phyloP scores from a whole-genome alignment of 305 asterid species.

The Rubia balearica region DNA sequence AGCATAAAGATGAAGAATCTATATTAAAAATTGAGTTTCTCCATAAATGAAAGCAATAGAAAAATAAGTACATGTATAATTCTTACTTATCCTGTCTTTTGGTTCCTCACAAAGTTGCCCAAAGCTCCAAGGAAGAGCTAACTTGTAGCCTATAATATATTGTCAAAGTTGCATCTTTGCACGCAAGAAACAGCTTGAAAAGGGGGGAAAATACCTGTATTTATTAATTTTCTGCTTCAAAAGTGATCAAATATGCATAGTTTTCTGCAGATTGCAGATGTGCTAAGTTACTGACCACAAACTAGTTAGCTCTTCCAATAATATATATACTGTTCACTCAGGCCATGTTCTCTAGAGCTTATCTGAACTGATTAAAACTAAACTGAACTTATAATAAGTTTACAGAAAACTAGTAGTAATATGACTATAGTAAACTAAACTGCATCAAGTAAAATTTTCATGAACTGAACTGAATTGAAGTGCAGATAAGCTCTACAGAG shows the following conservation, averaged over 20 bases:
- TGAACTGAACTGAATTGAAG: too few species aligned
- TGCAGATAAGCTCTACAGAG: too few species aligned
- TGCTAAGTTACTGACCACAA: background rate
- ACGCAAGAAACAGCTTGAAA: constrained; percentile 9
- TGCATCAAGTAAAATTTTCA: too few species aligned
- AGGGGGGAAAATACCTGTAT: constrained; percentile 16
- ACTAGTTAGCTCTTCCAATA: background rate
- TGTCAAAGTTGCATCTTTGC: constrained; percentile 7
- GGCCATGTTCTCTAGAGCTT: too few species aligned
- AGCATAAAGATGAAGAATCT: constrained; percentile 9
- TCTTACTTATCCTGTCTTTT: constrained; percentile 27
- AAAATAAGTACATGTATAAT: constrained; percentile 16
- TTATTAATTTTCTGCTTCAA: constrained; percentile 11
- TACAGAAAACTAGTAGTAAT: too few species aligned
- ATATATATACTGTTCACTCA: background rate
- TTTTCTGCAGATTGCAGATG: constrained; percentile 1
- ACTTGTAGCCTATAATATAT: constrained; percentile 7
- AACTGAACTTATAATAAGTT: too few species aligned
- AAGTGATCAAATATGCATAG: constrained; percentile 6
- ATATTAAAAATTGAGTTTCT: constrained; percentile 10
- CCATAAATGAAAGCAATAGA: constrained; percentile 10
- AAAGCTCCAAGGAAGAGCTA: constrained; percentile 14
- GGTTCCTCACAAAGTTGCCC: constrained; percentile 17
- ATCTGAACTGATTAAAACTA: too few species aligned
- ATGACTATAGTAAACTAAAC: too few species aligned